Evolutionary conservation across 805 yeast species (phyloP), one percentile per base, ranked within the genome.

Genomic region (Saturnispora sanitii): DNA sequence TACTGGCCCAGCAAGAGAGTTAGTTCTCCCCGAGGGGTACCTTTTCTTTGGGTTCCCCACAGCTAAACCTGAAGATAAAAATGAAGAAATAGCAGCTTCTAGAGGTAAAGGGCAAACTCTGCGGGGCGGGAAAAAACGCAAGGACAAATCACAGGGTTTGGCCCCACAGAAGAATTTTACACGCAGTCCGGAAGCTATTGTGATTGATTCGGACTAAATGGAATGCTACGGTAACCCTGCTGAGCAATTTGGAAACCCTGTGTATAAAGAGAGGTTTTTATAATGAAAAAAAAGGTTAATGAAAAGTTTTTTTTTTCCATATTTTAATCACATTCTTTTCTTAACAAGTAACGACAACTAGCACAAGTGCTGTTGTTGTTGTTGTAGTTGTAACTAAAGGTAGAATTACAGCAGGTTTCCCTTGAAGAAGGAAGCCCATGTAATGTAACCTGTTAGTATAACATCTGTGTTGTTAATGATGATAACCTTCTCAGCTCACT

Each of bases 161-260:
- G 67, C 68, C 2, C 65, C 78, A n/a, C 61, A 74, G 27, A 79
- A 77, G 52, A 71, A 81, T 43, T 77, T 79, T 48, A 73, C 77
- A 8, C 61, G 78, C 36, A 77, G 83, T 48, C 90, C 92, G 0
- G 94, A 84, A 45, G 71, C 75, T n/a, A 83, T 82, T 40, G 85
- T 82, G 56, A 81, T 84, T 46, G 94, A 83, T 60, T 77, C 64
- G 20, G 59, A 51, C 34, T 51, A 31, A 6, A 5, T 5, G 7
- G 21, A 18, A 6, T 4, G 13, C 13, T 9, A 9, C 7, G 7
- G n/a, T 9, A 9, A 11, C 15, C 7, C 13, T 27, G 29, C 6
- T 9, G 13, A 11, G 13, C 13, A 27, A 9, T 9, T 7, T 27
- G n/a, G 13, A 9, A 27, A 27, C 13, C 29, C 7, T n/a, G n/a